phyloP scores from a whole-genome alignment of 2,329 filamentous ascomycete species.

The Fusarium camptoceras region DNA sequence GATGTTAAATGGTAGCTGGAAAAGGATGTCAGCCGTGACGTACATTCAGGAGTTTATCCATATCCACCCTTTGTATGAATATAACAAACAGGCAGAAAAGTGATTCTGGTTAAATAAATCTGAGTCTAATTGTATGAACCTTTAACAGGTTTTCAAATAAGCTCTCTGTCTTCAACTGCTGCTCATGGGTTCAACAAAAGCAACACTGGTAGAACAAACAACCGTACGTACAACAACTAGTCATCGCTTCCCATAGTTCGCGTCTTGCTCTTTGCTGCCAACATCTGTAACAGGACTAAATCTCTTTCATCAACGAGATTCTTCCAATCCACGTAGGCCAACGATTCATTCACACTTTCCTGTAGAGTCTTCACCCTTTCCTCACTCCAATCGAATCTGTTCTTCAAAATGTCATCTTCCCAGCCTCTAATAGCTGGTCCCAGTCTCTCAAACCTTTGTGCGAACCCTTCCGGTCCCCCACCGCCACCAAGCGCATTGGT shows the following conservation, averaged over 20 bases:
- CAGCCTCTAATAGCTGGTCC: not conserved
- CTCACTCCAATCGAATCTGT: not conserved
- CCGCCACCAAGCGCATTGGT: constrained; percentile 1
- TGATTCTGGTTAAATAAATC: too few species aligned
- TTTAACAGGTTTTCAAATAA: too few species aligned
- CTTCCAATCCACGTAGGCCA: not conserved
- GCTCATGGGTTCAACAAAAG: too few species aligned
- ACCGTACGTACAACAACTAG: too few species aligned
- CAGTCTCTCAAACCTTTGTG: not conserved
- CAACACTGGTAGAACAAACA: too few species aligned
- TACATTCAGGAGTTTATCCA: too few species aligned
- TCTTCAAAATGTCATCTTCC: not conserved
- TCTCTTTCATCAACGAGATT: not conserved
- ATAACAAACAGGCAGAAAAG: too few species aligned
- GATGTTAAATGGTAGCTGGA: too few species aligned
- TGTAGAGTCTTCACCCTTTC: not conserved
- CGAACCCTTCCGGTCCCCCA: not conserved
- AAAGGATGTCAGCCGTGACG: too few species aligned
- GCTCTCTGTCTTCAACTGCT: too few species aligned
- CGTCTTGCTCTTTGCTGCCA: not conserved
- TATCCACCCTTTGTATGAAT: too few species aligned
- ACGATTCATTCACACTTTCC: not conserved
- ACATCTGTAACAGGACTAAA: not conserved
- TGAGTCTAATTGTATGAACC: too few species aligned
- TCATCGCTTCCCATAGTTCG: not conserved